These are phyloP conservation scores for Aquilaria yunnanensis DNA, from an alignment of 345 rosid genomes.

Conservation along the genomic window DNA sequence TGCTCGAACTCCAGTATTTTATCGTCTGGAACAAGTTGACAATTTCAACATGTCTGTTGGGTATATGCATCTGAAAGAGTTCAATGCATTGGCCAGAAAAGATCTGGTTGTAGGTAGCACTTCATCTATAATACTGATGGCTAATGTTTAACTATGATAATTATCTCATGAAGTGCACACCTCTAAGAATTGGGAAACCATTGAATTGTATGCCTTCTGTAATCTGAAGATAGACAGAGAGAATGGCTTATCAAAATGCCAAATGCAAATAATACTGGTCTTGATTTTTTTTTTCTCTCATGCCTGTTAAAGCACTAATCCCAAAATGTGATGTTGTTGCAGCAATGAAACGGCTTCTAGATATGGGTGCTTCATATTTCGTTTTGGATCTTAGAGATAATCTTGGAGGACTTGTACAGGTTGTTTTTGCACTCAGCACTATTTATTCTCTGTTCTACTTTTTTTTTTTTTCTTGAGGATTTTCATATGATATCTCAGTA, in stretches of 20 bases:
- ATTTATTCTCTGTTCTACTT: neutral
- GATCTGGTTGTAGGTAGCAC: slow-evolving; percentile 77
- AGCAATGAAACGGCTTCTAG: slow-evolving; percentile 90
- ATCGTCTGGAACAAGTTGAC: slow-evolving; percentile 70
- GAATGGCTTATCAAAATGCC: neutral
- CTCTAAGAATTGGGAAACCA: no score
- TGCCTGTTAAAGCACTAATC: no score
- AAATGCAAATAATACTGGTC: neutral
- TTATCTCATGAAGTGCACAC: neutral
- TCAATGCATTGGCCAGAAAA: slow-evolving; percentile 91
- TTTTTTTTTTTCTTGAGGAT: neutral
- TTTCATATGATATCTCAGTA: neutral
- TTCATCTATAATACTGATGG: neutral
- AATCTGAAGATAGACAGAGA: no score
- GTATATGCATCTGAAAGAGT: slow-evolving; percentile 82
- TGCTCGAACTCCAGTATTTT: slow-evolving; percentile 81
- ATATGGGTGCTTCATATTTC: slow-evolving; percentile 82
- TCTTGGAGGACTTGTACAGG: slow-evolving; percentile 97
- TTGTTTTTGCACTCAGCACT: slow-evolving; percentile 12
- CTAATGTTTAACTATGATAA: neutral
- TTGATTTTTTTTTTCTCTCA: neutral
- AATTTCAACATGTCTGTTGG: slow-evolving; percentile 61
- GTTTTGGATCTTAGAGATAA: slow-evolving; percentile 94
- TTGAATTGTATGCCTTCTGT: no score
- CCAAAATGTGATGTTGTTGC: slow-evolving; percentile 9